Percentiles rank a stretch among this genome's conserved stretches.
These are phyloP conservation scores for Jaapia argillacea DNA, from an alignment of 768 basidiomycete genomes.

Conservation along the genomic window DNA sequence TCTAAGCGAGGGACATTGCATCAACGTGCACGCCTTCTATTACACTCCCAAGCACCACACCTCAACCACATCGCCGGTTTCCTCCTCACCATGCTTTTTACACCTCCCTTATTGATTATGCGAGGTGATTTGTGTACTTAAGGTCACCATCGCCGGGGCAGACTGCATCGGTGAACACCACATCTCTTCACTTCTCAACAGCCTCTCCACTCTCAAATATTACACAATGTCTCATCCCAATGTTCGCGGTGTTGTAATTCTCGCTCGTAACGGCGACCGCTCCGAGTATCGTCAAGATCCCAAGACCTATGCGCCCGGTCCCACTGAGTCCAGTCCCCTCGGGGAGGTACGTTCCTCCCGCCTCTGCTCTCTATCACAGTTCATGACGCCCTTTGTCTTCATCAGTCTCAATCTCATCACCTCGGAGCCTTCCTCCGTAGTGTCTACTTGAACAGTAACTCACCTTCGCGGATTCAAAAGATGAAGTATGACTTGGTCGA, in stretches of 20 bases:
- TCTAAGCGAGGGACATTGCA: too few species aligned
- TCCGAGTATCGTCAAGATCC: conserved; percentile 64
- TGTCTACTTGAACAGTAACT: conserved; percentile 56
- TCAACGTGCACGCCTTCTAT: too few species aligned
- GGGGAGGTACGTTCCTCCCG: conserved; percentile 53
- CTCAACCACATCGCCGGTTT: too few species aligned
- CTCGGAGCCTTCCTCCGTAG: conserved; percentile 55
- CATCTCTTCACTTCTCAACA: too few species aligned
- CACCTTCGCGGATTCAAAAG: conserved; percentile 57
- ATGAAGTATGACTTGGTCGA: conserved; percentile 62
- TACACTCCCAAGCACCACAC: too few species aligned
- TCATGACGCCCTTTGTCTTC: not conserved
- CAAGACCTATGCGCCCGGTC: conserved; percentile 46
- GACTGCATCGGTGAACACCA: too few species aligned
- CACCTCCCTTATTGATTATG: too few species aligned
- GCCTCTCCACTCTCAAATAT: not conserved
- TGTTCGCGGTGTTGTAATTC: conserved; percentile 69
- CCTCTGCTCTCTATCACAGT: not conserved
- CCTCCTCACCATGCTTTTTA: too few species aligned
- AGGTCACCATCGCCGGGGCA: too few species aligned
- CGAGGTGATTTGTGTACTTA: too few species aligned
- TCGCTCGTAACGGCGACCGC: conserved; percentile 76
- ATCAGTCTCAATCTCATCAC: conserved; percentile 54
- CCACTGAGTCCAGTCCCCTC: conserved; percentile 65
- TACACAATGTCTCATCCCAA: conserved; percentile 28